Evolutionary conservation across 2,329 filamentous ascomycete species (phyloP), one percentile per base, ranked within the genome.

Genomic region (Triangularia verruculosa): DNA sequence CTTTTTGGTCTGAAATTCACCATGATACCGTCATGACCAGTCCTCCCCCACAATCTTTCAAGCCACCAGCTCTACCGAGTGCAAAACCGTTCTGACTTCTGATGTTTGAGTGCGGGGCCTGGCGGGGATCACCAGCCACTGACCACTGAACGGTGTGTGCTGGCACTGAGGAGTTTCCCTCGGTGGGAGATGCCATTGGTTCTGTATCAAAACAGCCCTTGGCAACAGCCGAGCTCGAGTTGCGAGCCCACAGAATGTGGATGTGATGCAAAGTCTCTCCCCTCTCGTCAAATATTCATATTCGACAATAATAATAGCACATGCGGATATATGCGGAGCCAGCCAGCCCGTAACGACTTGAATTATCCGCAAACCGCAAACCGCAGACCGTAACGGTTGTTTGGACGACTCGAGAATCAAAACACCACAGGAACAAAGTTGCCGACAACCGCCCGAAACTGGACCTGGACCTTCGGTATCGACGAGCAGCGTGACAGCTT

Each of bases 161-260:
- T 58, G 56, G 32, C 56, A 34, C 32, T 57, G 51, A 54, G 51
- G 51, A 24, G 57, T 52, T 51, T 47, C 28, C 12, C 34, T 59
- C n/a, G 57, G 57, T 32, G 34, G 39, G 25, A 43, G 39, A 20
- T 59, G 57, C 52, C 39, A 59, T 59, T 59, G 57, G 57, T 17
- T 15, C 57, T 51, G 34, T 12, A 27, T 47, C 57, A 28, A 51
- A 47, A 15, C 28, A 39, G 28, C 30, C 34, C 56, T 58, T 58
- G 56, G 56, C 56, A 58, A 58, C 56, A 58, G 56, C 56, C 56
- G 56, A 58, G 56, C 27, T 25, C 30, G 20, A 58, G 56, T 32
- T 43, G 34, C 24, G 28, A 51, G 39, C 39, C 57, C 57, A 59
- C 24, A 15, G 57, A 24, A 52, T 59, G 57, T 59, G 57, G 57